Percentiles rank a stretch among this genome's conserved stretches.
These are phyloP conservation scores for Anisogramma anomala DNA, from an alignment of 2,329 filamentous ascomycete genomes.

Conservation along the genomic window DNA sequence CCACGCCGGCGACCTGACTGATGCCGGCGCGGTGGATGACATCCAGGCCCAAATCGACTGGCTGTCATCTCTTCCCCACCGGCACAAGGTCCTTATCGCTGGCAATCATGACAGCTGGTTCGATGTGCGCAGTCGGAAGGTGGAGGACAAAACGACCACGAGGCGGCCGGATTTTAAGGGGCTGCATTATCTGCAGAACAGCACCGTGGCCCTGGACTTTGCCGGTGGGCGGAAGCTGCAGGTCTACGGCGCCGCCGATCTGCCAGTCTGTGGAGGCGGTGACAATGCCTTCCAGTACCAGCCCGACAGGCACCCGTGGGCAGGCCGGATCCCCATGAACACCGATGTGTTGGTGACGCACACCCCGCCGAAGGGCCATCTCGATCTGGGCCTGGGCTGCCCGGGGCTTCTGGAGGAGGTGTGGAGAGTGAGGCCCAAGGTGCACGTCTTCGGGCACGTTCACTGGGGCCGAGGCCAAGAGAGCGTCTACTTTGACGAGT, in stretches of 20 bases:
- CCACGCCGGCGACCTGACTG: constrained; percentile 77
- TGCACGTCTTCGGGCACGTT: constrained; percentile 80
- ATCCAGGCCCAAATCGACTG: constrained; percentile 80
- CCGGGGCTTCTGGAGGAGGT: constrained; percentile 58
- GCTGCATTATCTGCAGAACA: constrained; percentile 66
- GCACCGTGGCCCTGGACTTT: constrained; percentile 52
- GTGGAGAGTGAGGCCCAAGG: constrained; percentile 59
- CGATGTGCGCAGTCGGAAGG: constrained; percentile 50
- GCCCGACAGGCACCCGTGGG: constrained; percentile 56
- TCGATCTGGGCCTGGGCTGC: constrained; percentile 59
- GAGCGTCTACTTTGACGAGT: constrained; percentile 61
- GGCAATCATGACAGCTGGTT: constrained; percentile 89
- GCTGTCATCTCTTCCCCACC: constrained; percentile 62
- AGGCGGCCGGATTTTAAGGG: constrained; percentile 51
- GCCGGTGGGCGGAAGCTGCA: constrained; percentile 47
- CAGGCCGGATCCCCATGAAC: constrained; percentile 54
- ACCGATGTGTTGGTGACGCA: constrained; percentile 76
- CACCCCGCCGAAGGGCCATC: constrained; percentile 64
- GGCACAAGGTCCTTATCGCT: constrained; percentile 68
- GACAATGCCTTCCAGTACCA: constrained; percentile 72
- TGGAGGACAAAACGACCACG: constrained; percentile 42
- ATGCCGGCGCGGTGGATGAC: constrained; percentile 57
- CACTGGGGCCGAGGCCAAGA: constrained; percentile 65
- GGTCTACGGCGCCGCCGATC: constrained; percentile 72
- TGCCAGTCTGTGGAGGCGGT: constrained; percentile 61